These are phyloP conservation scores for Chaetoscypha palmicola DNA, from an alignment of 2,329 filamentous ascomycete species.

Conservation along the genomic window DNA sequence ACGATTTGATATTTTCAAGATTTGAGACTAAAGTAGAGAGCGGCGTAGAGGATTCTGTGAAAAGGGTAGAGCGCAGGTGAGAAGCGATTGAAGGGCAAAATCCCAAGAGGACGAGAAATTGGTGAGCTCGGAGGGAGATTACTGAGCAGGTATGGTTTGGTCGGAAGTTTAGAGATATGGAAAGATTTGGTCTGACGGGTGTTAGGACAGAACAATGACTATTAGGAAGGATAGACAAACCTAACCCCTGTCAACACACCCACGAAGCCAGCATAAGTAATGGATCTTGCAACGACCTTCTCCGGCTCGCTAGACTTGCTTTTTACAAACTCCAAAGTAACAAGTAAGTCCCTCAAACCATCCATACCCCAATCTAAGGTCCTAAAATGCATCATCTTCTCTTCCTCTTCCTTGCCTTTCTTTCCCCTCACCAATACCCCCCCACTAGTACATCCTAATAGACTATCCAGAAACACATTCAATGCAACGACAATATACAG, in stretches of 20 bases:
- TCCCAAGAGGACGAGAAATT: constrained; percentile 47
- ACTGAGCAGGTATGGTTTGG: constrained; percentile 39
- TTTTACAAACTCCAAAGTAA: constrained; percentile 34
- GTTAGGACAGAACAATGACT: not conserved
- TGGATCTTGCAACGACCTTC: constrained; percentile 38
- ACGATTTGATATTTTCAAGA: constrained; percentile 37
- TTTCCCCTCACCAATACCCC: constrained; percentile 33
- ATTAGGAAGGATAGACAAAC: constrained; percentile 23
- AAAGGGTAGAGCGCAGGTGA: constrained; percentile 35
- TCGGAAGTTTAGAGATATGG: constrained; percentile 44
- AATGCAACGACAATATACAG: constrained; percentile 55
- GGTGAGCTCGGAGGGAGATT: constrained; percentile 39
- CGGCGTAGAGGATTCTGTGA: constrained; percentile 14
- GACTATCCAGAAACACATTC: constrained; percentile 55
- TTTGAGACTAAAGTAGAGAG: constrained; percentile 11
- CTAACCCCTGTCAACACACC: constrained; percentile 44
- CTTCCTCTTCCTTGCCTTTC: constrained; percentile 5
- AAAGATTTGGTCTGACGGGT: constrained; percentile 33
- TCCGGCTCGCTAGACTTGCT: constrained; percentile 25
- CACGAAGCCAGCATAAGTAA: constrained; percentile 46
- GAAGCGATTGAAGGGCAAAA: constrained; percentile 46
- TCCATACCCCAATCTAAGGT: constrained; percentile 44
- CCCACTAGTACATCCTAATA: constrained; percentile 60
- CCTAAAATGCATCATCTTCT: constrained; percentile 45
- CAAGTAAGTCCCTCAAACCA: constrained; percentile 34